Evolutionary conservation across 306 rosid species (phyloP).

Genomic region (Prunus mira): DNA sequence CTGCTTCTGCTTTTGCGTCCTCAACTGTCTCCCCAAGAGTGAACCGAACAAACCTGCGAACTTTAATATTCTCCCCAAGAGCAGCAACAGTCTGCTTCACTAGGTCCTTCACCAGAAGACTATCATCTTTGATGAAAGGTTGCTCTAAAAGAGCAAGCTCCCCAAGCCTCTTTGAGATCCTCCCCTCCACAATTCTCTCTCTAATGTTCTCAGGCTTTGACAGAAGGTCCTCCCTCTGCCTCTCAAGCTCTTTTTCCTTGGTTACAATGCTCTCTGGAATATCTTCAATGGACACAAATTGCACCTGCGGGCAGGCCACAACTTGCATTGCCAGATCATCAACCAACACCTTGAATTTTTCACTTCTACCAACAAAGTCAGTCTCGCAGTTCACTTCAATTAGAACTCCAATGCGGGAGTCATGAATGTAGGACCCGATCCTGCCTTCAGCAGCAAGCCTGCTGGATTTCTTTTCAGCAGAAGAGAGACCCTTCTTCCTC

Average conservation of each 20-base stretch:
- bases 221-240: constrained; percentile 88
- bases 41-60: constrained; percentile 79
- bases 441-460: constrained; percentile 96
- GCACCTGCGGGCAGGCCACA: constrained; percentile 84
- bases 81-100: constrained; percentile 97
- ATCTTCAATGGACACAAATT: constrained; percentile 74
- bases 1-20: constrained; percentile 20
- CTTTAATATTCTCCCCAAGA: constrained; percentile 95
- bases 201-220: constrained; percentile 91
- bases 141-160: constrained; percentile 92
- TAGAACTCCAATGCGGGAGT: constrained; percentile 89
- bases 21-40: constrained; percentile 74
- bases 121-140: constrained; percentile 86
- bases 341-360: constrained; percentile 81
- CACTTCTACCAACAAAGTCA: constrained; percentile 88
- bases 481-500: constrained; percentile 89
- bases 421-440: constrained; percentile 92
- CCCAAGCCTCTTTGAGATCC: constrained; percentile 94
- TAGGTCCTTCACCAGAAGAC: constrained; percentile 77
- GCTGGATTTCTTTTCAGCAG: constrained; percentile 90
- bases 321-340: constrained; percentile 97
- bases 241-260: constrained; percentile 76
- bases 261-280: constrained; percentile 56
- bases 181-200: constrained; percentile 89
- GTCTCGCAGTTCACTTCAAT: constrained; percentile 95